Evolutionary conservation across 768 basidiomycete species (phyloP).

Genomic region (Grammothele lineata): DNA sequence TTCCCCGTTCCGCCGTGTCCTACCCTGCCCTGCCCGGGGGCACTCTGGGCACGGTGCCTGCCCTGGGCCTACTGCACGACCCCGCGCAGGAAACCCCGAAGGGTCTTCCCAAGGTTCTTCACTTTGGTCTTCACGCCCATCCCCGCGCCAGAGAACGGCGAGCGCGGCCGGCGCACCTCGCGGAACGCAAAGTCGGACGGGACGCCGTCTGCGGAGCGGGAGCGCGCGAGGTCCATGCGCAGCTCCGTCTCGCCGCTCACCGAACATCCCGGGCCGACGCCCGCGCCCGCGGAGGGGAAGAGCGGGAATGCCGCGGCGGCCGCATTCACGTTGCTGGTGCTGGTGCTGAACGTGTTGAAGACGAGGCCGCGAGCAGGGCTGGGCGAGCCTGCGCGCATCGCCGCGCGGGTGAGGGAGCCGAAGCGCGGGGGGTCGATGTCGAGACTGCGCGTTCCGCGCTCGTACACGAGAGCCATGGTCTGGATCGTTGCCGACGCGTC

Average conservation of each 20-base stretch:
- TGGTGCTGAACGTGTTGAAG: too few relatives aligned
- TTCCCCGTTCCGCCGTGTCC: too few relatives aligned
- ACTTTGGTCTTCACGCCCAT: constrained; percentile 14
- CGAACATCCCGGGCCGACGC: constrained; percentile 19
- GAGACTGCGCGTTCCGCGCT: constrained; percentile 15
- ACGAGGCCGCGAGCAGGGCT: too few relatives aligned
- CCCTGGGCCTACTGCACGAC: too few relatives aligned
- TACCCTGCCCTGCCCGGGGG: too few relatives aligned
- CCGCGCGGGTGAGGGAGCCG: constrained; percentile 9
- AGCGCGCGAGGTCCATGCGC: constrained; percentile 24
- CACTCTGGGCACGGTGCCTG: too few relatives aligned
- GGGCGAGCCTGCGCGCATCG: constrained; percentile 6
- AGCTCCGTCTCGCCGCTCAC: constrained; percentile 27
- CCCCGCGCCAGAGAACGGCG: background rate
- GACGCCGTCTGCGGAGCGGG: constrained; percentile 18
- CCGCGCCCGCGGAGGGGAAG: constrained; percentile 1
- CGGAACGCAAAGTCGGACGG: constrained; percentile 14
- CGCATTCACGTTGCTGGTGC: background rate
- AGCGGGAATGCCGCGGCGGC: background rate
- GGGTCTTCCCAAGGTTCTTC: constrained; percentile 22
- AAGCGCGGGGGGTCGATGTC: constrained; percentile 16
- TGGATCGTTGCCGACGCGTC: constrained; percentile 8
- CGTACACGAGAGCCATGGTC: constrained; percentile 5
- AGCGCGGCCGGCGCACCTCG: constrained; percentile 14
- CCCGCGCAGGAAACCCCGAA: constrained; percentile 18